A percentile compares a stretch with the other conserved stretches of the same genome.
phyloP scores from a whole-genome alignment of 169 alveolate species.

The Babesia ovata region DNA sequence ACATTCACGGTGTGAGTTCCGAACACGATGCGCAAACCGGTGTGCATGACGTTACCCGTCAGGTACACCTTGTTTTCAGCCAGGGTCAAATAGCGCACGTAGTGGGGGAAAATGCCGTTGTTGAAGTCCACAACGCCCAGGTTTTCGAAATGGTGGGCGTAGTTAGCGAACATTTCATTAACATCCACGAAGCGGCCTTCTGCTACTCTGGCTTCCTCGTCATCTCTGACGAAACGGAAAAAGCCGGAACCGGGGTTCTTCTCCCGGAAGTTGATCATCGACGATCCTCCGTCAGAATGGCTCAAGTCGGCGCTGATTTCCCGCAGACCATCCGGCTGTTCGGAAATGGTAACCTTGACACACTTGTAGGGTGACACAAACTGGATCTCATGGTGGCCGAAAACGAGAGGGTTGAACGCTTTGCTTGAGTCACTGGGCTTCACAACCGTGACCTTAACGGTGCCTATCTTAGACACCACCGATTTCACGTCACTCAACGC shows the following conservation, averaged over 20 bases:
- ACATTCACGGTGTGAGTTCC: conserved; percentile 14
- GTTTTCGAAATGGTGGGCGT: not conserved
- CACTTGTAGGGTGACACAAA: conserved; percentile 6
- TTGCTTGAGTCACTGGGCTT: not conserved
- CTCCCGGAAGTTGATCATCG: not conserved
- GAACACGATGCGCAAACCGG: conserved; percentile 16
- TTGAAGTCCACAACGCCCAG: conserved; percentile 52
- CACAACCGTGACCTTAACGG: not conserved
- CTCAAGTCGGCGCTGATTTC: conserved; percentile 1
- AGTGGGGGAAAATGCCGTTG: conserved; percentile 44
- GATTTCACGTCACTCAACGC: not conserved
- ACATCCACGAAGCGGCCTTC: conserved; percentile 21
- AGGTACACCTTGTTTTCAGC: conserved; percentile 26
- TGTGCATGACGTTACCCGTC: conserved; percentile 38
- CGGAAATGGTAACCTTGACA: conserved; percentile 9
- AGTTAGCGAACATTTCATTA: conserved; percentile 1
- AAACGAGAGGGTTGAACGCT: conserved; percentile 49
- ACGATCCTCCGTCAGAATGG: not conserved
- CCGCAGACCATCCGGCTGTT: conserved; percentile 14
- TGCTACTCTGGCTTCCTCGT: not conserved
- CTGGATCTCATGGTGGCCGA: conserved; percentile 62
- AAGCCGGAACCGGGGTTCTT: not conserved
- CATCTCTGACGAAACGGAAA: not conserved
- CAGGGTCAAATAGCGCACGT: conserved; percentile 52
- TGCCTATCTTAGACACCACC: conserved; percentile 20